phyloP scores from a whole-genome alignment of 495 filamentous ascomycete genomes.

The Staphylotrichum tortipilum region DNA sequence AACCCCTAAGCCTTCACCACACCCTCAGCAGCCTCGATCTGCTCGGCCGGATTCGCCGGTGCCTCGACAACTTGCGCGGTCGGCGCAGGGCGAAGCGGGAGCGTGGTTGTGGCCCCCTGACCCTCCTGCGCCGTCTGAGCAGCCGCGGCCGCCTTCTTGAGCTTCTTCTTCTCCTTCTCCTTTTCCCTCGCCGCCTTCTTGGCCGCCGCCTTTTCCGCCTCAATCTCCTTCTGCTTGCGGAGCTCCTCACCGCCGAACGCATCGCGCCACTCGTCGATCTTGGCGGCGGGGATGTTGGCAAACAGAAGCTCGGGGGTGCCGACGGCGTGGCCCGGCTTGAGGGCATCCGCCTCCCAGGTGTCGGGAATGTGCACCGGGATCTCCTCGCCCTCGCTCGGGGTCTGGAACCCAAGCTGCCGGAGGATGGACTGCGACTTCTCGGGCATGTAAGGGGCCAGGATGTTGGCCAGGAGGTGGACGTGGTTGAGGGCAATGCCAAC shows the following conservation, averaged over 20 bases:
- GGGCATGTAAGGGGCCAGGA: slow-evolving; percentile 80
- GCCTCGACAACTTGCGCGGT: not conserved
- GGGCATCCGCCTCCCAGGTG: slow-evolving; percentile 50
- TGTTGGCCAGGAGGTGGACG: slow-evolving; percentile 65
- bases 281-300: slow-evolving; percentile 45
- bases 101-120: slow-evolving; percentile 2
- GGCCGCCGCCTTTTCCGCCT: slow-evolving; percentile 19
- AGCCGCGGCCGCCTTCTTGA: slow-evolving; percentile 21
- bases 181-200: slow-evolving; percentile 22
- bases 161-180: slow-evolving; percentile 24
- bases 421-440: slow-evolving; percentile 66
- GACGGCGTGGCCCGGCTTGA: slow-evolving; percentile 70
- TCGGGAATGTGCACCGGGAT: slow-evolving; percentile 62
- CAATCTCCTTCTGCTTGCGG: slow-evolving; percentile 25
- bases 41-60: not conserved
- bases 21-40: not conserved
- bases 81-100: slow-evolving; percentile 7
- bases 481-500: slow-evolving; percentile 76
- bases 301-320: slow-evolving; percentile 79
- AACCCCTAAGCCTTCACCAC: not conserved
- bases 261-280: slow-evolving; percentile 73
- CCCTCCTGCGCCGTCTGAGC: slow-evolving; percentile 9
- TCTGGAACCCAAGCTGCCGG: slow-evolving; percentile 48
- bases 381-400: not conserved
- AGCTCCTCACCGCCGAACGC: slow-evolving; percentile 67